These are phyloP conservation scores for Priceomyces fermenticarens DNA, from an alignment of 805 yeast species.

Conservation along the genomic window DNA sequence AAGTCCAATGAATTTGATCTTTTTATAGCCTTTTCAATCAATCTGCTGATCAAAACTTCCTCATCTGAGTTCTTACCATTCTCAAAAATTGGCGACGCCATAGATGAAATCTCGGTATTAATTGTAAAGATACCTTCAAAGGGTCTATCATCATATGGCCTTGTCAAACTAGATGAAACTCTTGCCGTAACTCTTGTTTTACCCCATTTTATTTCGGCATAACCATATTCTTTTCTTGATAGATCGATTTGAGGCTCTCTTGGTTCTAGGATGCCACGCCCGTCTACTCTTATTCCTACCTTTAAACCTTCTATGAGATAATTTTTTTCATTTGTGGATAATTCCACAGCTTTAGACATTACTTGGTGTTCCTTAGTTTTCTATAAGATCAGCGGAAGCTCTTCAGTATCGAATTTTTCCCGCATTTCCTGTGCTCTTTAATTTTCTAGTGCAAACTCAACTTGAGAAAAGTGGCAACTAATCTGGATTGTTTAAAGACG, in stretches of 20 bases:
- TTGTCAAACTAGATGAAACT: conserved; percentile 70
- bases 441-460: no score
- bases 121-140: conserved; percentile 88
- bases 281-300: conserved; percentile 63
- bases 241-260: conserved; percentile 59
- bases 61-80: conserved; percentile 69
- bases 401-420: background rate
- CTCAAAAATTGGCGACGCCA: conserved; percentile 87
- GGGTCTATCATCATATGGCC: conserved; percentile 88
- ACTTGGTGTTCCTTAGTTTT: background rate
- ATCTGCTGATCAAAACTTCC: conserved; percentile 74
- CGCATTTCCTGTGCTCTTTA: no score
- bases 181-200: conserved; percentile 65
- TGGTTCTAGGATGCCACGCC: conserved; percentile 60
- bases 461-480: background rate
- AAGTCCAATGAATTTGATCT: conserved; percentile 88
- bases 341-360: conserved; percentile 62
- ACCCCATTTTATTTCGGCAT: conserved; percentile 76
- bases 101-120: conserved; percentile 81
- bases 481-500: background rate
- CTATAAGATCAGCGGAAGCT: background rate
- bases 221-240: conserved; percentile 71
- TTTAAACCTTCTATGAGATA: conserved; percentile 64
- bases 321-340: conserved; percentile 60
- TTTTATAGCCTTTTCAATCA: conserved; percentile 88